phyloP scores from a whole-genome alignment of 1,139 yeast species.

The Yamadazyma membranifaciens region DNA sequence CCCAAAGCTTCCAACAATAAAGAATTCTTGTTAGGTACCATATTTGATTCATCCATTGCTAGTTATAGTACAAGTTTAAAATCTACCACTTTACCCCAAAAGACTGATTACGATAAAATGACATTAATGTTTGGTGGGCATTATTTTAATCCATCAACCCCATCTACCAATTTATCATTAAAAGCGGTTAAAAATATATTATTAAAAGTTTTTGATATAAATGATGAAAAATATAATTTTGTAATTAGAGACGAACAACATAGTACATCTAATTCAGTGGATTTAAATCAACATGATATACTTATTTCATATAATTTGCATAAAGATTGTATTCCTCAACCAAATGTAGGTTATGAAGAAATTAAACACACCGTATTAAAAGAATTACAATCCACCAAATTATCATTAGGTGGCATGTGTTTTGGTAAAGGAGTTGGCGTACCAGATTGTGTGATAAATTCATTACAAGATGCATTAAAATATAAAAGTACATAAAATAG shows the following conservation, averaged over 20 bases:
- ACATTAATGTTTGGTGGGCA: conserved; percentile 92
- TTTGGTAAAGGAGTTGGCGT: conserved; percentile 85
- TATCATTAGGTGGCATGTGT: conserved; percentile 78
- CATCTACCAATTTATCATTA: conserved; percentile 43
- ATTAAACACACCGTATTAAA: conserved; percentile 36
- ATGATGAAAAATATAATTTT: conserved; percentile 30
- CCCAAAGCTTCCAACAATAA: conserved; percentile 59
- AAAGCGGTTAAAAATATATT: conserved; percentile 49
- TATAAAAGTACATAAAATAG: conserved; percentile 5
- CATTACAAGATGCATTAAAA: conserved; percentile 53
- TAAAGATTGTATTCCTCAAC: conserved; percentile 77
- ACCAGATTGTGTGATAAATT: conserved; percentile 76
- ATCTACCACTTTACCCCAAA: conserved; percentile 7
- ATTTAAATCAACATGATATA: conserved; percentile 28
- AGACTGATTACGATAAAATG: conserved; percentile 50
- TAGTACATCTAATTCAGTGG: conserved; percentile 20
- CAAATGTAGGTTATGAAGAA: conserved; percentile 66
- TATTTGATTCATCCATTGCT: conserved; percentile 78
- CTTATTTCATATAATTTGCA: conserved; percentile 36
- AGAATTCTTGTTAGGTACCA: conserved; percentile 74
- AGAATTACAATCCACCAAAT: conserved; percentile 28
- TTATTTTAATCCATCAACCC: conserved; percentile 32
- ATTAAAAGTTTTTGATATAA: conserved; percentile 47
- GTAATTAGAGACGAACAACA: conserved; percentile 26
- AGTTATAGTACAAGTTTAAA: conserved; percentile 1